Conservation (phyloP, 2,329 filamentous ascomycete species). For the Endocalyx cinctus region DNA sequence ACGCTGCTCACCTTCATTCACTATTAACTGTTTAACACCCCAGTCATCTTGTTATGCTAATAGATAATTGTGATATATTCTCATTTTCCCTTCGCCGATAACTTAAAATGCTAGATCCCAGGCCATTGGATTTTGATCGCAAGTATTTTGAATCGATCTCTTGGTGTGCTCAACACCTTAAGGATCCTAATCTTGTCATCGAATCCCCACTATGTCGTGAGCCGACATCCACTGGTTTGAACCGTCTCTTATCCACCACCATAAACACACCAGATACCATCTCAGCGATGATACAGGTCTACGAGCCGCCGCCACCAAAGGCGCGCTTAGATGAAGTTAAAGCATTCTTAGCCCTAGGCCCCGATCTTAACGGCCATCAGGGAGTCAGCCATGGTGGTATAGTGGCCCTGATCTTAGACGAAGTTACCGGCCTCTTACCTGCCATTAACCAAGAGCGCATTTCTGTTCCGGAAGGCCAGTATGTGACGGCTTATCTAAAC, state of each 20-base stretch:
- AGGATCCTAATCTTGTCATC: constrained; percentile 25
- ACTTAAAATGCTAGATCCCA: too few relatives aligned
- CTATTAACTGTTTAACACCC: too few relatives aligned
- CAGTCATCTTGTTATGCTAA: too few relatives aligned
- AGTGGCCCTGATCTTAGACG: constrained; percentile 53
- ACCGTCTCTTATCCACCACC: constrained; percentile 49
- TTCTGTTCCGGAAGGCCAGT: constrained; percentile 13
- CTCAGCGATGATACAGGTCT: constrained; percentile 37
- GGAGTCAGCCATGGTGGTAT: constrained; percentile 54
- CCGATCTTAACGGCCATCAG: constrained; percentile 49
- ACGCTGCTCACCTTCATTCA: too few relatives aligned
- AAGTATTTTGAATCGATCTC: constrained; percentile 31
- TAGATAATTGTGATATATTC: too few relatives aligned
- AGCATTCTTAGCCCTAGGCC: constrained; percentile 38
- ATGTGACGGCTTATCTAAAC: constrained; percentile 51
- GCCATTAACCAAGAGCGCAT: constrained; percentile 31
- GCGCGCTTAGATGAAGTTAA: constrained; percentile 26
- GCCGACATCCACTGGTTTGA: constrained; percentile 37
- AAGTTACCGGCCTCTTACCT: constrained; percentile 48
- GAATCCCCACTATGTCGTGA: constrained; percentile 21
- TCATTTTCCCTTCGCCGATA: too few relatives aligned
- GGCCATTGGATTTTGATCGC: too few relatives aligned
- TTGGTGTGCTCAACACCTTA: constrained; percentile 44
- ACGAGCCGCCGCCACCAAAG: constrained; percentile 25
- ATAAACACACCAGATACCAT: constrained; percentile 48